These are phyloP conservation scores for Avena sativa DNA, from an alignment of 176 grass and related monocot genomes.

Conservation along the genomic window DNA sequence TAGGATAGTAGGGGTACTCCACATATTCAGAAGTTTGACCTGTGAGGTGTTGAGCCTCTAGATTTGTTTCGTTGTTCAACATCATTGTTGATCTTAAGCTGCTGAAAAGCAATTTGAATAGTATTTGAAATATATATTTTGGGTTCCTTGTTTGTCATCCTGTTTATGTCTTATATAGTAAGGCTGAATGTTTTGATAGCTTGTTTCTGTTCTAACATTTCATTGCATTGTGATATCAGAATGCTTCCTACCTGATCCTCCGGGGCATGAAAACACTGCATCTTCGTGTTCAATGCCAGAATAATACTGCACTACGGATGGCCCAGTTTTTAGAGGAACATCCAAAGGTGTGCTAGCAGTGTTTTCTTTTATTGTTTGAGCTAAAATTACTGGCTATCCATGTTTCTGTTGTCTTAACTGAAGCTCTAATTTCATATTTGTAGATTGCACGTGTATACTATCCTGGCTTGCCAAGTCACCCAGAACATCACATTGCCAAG, in stretches of 20 bases:
- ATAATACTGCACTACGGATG: constrained; percentile 93
- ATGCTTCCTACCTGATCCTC: constrained; percentile 94
- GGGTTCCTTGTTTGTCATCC: background rate
- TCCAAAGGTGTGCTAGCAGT: constrained; percentile 68
- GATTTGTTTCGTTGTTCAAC: background rate
- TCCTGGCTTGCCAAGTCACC: constrained; percentile 93
- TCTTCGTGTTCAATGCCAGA: constrained; percentile 95
- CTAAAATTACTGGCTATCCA: background rate
- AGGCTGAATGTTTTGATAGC: constrained; percentile 9
- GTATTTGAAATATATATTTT: background rate
- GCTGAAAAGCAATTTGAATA: background rate
- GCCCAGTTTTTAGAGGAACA: constrained; percentile 99
- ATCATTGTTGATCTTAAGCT: background rate
- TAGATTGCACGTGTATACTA: constrained; percentile 91
- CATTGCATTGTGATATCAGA: constrained; percentile 56
- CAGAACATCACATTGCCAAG: constrained; percentile 98
- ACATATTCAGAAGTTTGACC: constrained; percentile 4
- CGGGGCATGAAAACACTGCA: constrained; percentile 99
- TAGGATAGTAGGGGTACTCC: background rate
- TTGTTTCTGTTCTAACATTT: constrained; percentile 9
- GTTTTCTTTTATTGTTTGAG: background rate
- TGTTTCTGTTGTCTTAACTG: constrained; percentile 24
- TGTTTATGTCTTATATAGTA: background rate
- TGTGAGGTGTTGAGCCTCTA: background rate
- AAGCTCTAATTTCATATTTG: constrained; percentile 26